Evolutionary conservation across 495 filamentous ascomycete genomes (phyloP).

Genomic region (Tuber aestivum): DNA sequence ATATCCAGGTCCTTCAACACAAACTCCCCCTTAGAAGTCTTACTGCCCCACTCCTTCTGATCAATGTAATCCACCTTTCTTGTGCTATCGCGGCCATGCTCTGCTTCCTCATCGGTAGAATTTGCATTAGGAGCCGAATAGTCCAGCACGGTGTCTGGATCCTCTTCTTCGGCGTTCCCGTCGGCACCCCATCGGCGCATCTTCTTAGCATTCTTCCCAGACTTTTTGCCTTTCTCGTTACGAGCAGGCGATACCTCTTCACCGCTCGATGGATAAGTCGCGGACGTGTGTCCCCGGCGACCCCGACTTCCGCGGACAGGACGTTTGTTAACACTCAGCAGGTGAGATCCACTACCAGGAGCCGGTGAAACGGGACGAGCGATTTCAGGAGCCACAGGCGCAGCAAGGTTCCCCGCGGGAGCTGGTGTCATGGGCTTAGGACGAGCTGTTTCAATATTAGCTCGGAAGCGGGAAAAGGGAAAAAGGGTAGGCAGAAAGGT

Average conservation of each 20-base stretch:
- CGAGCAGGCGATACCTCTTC: slow-evolving; percentile 63
- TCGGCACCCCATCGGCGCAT: slow-evolving; percentile 86
- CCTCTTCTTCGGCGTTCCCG: slow-evolving; percentile 76
- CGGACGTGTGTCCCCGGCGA: slow-evolving; percentile 61
- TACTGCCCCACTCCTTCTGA: slow-evolving; percentile 71
- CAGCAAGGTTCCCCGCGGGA: not conserved
- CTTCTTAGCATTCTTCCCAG: slow-evolving; percentile 82
- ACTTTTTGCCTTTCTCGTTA: slow-evolving; percentile 52
- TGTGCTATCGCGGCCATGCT: slow-evolving; percentile 35
- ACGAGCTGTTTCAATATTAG: not conserved
- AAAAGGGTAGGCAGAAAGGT: not conserved
- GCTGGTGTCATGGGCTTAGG: not conserved
- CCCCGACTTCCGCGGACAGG: slow-evolving; percentile 69
- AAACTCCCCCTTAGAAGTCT: slow-evolving; percentile 82
- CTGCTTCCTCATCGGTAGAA: slow-evolving; percentile 48
- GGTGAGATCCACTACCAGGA: slow-evolving; percentile 54
- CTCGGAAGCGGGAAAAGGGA: not conserved
- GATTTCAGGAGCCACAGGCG: slow-evolving; percentile 61
- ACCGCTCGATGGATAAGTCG: slow-evolving; percentile 70
- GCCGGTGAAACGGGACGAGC: slow-evolving; percentile 57
- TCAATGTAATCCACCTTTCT: slow-evolving; percentile 62
- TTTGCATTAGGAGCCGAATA: slow-evolving; percentile 65
- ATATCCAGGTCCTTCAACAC: slow-evolving; percentile 88
- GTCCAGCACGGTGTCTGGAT: slow-evolving; percentile 69
- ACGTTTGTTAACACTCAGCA: slow-evolving; percentile 65